Evolutionary conservation across 495 filamentous ascomycete species (phyloP).

Genomic region (Polyplosphaeria fusca): DNA sequence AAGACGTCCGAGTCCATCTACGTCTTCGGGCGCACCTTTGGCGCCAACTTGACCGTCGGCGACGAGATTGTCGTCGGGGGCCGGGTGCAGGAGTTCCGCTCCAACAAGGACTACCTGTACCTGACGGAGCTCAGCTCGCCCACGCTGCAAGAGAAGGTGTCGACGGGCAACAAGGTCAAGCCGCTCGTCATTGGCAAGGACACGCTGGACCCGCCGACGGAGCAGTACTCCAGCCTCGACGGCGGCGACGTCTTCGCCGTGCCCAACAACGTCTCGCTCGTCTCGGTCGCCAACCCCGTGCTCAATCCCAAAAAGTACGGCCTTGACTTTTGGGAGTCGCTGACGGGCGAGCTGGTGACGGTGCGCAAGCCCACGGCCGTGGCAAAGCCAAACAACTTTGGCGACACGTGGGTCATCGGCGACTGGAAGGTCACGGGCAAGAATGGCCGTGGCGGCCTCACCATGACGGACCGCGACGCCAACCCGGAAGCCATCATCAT

Average conservation of each 20-base stretch:
- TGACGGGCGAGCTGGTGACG: conserved; percentile 57
- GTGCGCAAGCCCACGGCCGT: conserved; percentile 49
- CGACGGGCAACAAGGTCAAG: conserved; percentile 45
- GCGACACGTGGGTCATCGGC: conserved; percentile 61
- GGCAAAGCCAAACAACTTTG: conserved; percentile 53
- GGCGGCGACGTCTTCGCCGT: conserved; percentile 52
- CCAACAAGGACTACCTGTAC: conserved; percentile 50
- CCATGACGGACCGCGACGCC: conserved; percentile 50
- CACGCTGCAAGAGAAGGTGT: conserved; percentile 46
- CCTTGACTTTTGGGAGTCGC: conserved; percentile 63
- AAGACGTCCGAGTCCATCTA: conserved; percentile 56
- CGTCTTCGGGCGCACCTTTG: conserved; percentile 48
- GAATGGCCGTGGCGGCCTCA: conserved; percentile 56
- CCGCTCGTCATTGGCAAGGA: conserved; percentile 55
- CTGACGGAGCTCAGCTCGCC: conserved; percentile 55
- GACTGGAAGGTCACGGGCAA: conserved; percentile 52
- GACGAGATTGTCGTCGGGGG: conserved; percentile 56
- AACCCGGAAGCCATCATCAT: conserved; percentile 63
- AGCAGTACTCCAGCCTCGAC: conserved; percentile 52
- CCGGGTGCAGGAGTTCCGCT: conserved; percentile 55
- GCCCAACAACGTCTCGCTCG: conserved; percentile 51
- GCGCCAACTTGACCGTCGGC: conserved; percentile 49
- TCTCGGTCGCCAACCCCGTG: conserved; percentile 54
- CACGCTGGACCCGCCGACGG: conserved; percentile 50
- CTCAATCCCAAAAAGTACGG: conserved; percentile 55